Conservation (phyloP, 805 yeast genomes). For the Pichia phayaonensis region DNA sequence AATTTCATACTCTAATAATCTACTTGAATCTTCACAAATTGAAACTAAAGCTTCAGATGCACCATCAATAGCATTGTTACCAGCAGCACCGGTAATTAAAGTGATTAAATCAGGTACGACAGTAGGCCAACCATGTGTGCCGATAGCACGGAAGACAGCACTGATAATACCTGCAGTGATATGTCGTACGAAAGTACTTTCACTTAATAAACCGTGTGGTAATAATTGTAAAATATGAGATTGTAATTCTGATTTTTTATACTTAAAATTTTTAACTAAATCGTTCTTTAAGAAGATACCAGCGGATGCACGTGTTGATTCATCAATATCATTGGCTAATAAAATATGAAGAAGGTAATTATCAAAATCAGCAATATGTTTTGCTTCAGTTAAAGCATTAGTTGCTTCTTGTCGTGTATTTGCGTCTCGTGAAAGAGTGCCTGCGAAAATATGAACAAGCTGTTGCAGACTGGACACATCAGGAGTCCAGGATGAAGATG, state of each 20-base stretch:
- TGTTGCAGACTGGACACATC: constrained; percentile 55
- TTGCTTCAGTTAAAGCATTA: constrained; percentile 63
- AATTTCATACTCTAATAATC: constrained; percentile 55
- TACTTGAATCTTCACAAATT: constrained; percentile 83
- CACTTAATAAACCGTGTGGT: constrained; percentile 43
- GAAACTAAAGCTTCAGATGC: constrained; percentile 76
- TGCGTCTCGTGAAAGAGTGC: constrained; percentile 59
- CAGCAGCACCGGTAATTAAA: constrained; percentile 43
- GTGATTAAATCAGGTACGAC: constrained; percentile 62
- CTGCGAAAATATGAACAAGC: constrained; percentile 56
- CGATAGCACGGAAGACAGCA: constrained; percentile 59
- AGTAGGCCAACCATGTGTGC: constrained; percentile 67
- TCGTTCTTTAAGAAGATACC: constrained; percentile 80
- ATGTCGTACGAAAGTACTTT: constrained; percentile 61
- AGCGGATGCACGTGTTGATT: constrained; percentile 74
- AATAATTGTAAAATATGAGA: constrained; percentile 30
- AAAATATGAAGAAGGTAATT: constrained; percentile 71
- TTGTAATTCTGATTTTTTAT: constrained; percentile 24
- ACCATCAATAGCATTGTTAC: constrained; percentile 51
- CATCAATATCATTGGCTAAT: constrained; percentile 42
- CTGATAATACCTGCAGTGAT: constrained; percentile 90
- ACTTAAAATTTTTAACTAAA: constrained; percentile 36
- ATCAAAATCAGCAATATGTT: constrained; percentile 65
- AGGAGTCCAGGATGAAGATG: constrained; percentile 54
- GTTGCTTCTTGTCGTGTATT: constrained; percentile 58